Conservation (phyloP, 2,329 filamentous ascomycete genomes). For the Botrytis cinerea region DNA sequence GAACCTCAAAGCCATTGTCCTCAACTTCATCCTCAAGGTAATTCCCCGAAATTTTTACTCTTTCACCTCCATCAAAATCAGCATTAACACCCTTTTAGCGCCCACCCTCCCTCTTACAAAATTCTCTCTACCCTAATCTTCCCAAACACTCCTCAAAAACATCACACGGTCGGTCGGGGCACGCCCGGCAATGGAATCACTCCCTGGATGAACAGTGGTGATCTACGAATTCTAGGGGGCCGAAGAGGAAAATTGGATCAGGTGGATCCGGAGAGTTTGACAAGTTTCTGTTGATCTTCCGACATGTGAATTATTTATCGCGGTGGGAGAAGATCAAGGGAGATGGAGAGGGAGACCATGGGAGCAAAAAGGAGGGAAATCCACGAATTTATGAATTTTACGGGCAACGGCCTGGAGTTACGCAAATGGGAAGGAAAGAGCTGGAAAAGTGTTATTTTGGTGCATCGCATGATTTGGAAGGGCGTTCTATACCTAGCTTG, state of each 20-base stretch:
- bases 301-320: neutral
- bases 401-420: neutral
- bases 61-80: neutral
- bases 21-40: neutral
- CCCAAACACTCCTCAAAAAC: neutral
- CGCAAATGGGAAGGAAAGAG: neutral
- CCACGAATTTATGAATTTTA: neutral
- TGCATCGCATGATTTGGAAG: neutral
- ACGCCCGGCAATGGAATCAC: neutral
- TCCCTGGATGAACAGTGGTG: conserved; percentile 17
- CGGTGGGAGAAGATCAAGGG: neutral
- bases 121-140: neutral
- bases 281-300: conserved; percentile 2
- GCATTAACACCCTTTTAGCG: neutral
- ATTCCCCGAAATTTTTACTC: too few species aligned
- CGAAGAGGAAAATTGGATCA: conserved; percentile 8
- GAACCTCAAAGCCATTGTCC: too few species aligned
- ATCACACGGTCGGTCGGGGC: neutral
- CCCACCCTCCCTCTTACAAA: neutral
- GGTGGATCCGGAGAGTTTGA: conserved; percentile 19
- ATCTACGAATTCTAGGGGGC: neutral
- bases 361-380: neutral
- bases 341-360: neutral
- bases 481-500: neutral
- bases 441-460: neutral